Conservation (phyloP, 805 yeast species). For the Saturnispora kantuleensis region DNA sequence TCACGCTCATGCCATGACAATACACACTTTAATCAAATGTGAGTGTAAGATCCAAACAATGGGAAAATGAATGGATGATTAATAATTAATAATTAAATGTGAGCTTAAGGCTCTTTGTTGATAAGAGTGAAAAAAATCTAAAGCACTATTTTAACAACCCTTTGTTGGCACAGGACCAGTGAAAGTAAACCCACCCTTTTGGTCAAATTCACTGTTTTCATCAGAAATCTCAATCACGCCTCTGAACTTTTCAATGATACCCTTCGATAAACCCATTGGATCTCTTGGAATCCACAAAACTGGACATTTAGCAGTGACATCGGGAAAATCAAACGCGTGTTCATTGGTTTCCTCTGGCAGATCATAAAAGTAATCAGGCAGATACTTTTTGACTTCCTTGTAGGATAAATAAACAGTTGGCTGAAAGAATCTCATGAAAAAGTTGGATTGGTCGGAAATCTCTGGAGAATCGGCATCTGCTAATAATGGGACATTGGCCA, state of each 20-base stretch:
- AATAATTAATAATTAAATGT: background rate
- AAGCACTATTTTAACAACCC: background rate
- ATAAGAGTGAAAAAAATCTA: background rate
- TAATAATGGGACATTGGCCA: constrained; percentile 41
- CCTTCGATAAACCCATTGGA: constrained; percentile 67
- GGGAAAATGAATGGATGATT: background rate
- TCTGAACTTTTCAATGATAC: constrained; percentile 45
- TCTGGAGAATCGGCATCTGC: constrained; percentile 50
- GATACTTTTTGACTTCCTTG: constrained; percentile 36
- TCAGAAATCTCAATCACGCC: constrained; percentile 56
- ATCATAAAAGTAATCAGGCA: constrained; percentile 52
- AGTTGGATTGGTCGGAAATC: constrained; percentile 12
- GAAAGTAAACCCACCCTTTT: constrained; percentile 39
- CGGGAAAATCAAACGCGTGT: constrained; percentile 72
- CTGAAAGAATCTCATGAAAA: constrained; percentile 35
- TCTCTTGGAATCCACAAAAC: constrained; percentile 90
- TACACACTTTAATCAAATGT: no score
- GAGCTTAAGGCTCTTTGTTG: background rate
- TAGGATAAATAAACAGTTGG: constrained; percentile 47
- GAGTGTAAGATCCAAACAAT: background rate
- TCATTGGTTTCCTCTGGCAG: constrained; percentile 38
- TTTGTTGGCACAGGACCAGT: constrained; percentile 41
- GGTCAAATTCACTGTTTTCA: constrained; percentile 50
- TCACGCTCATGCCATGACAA: no score
- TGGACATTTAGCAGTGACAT: constrained; percentile 58